Conservation (phyloP, 495 filamentous ascomycete genomes). For the Hyaloscypha finlandica region DNA sequence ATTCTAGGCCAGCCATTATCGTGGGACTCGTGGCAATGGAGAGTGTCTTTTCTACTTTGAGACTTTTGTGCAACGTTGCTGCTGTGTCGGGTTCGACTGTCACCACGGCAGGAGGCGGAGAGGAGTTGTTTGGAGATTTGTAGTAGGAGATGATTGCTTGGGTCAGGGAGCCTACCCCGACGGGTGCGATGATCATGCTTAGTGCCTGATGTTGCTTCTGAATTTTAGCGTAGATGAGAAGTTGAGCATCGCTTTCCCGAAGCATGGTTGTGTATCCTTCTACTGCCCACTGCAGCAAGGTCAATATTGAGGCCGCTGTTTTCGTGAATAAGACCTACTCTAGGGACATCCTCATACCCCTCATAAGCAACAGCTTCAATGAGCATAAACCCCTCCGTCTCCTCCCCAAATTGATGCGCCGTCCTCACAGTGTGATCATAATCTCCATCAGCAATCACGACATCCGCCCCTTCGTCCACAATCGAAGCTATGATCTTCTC, state of each 20-base stretch:
- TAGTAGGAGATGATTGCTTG: slow-evolving; percentile 56
- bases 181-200: slow-evolving; percentile 46
- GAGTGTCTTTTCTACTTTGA: slow-evolving; percentile 43
- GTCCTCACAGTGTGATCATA: slow-evolving; percentile 62
- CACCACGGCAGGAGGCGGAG: slow-evolving; percentile 38
- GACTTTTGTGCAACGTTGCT: slow-evolving; percentile 51
- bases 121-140: slow-evolving; percentile 38
- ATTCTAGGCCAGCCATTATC: slow-evolving; percentile 65
- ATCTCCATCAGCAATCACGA: slow-evolving; percentile 52
- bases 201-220: slow-evolving; percentile 41
- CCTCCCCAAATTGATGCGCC: slow-evolving; percentile 41
- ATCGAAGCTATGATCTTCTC: slow-evolving; percentile 54
- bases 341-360: slow-evolving; percentile 62
- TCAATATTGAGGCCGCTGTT: neutral
- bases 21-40: slow-evolving; percentile 51
- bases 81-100: slow-evolving; percentile 61
- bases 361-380: slow-evolving; percentile 66
- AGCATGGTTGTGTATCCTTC: slow-evolving; percentile 74
- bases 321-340: neutral
- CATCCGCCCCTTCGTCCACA: slow-evolving; percentile 55
- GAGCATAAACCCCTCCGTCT: slow-evolving; percentile 45
- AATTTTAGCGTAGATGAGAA: neutral
- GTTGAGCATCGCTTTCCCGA: slow-evolving; percentile 60
- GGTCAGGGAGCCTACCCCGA: slow-evolving; percentile 62
- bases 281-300: slow-evolving; percentile 59